Base-by-base conservation (phyloP, 352 stramenopile species). In the Phytophthora tentaculata region DNA sequence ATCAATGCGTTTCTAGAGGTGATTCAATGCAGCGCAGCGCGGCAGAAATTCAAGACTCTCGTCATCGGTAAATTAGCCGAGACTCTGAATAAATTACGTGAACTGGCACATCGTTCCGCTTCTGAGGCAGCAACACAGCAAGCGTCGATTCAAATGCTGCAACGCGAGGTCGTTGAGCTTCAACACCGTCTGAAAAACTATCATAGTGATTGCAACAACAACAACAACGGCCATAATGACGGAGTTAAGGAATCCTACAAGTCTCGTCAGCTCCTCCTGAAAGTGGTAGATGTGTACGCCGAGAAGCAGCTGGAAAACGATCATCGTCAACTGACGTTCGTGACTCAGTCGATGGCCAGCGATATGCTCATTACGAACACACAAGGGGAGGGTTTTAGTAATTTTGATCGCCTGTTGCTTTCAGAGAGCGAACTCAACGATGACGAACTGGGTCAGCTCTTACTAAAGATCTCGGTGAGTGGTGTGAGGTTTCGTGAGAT, bases 1-100 rank as follows among this genome's bases (percentile, higher is more conserved):
- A 85, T 88, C 61, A 88, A 88, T 22, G 67, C 71, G 22, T 90
- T 88, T 56, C 67, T 90, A 1, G 66, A 86, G 47, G 75, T 86
- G 24, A 71, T 81, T 13, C 81, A 90, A 65, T 70, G 77, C n/a
- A 73, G 69, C 43, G 71, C 77, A 13, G 68, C 71, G 5, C 56
- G 75, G 22, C 73, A 56, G 16, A 85, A 84, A 54, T 80, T 79
- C 63, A 86, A 87, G 44, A 61, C 69, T 5, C 69, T 88, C 13
- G 39, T 84, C 2, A 64, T 88, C 17, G 64, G 69, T 10, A 85
- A 85, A 45, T 56, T 90, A 22, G 79, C 79, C 1, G 79, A 88
- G 19, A 61, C 73, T 50, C 49, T 88, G 39, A 80, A 74, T 26
- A 72, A 76, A 41, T 39, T 86, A 16, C 72, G 81, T 0, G 75